Percentiles rank a stretch among this genome's conserved stretches.
phyloP scores from a whole-genome alignment of 352 stramenopile species.

The Plasmopara viticola region DNA sequence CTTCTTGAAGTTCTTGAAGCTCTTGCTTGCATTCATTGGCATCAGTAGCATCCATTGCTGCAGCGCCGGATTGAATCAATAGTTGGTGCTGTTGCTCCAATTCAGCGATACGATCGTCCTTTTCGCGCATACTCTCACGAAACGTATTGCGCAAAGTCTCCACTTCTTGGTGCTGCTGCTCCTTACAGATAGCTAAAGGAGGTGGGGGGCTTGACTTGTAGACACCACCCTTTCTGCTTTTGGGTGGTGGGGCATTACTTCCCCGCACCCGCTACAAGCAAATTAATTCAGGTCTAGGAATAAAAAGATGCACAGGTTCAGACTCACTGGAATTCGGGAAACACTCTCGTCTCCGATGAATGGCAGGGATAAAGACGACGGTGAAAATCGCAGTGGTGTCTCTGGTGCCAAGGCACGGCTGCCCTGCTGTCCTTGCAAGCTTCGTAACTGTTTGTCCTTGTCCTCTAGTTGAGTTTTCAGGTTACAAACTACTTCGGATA shows the following conservation, averaged over 20 bases:
- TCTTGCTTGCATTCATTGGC: slow-evolving; percentile 22
- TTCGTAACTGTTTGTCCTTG: slow-evolving; percentile 43
- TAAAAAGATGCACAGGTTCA: neutral
- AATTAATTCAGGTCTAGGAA: neutral
- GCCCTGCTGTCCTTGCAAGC: slow-evolving; percentile 5
- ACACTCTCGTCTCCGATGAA: slow-evolving; percentile 15
- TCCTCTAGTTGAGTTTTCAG: slow-evolving; percentile 56
- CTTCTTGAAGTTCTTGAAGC: slow-evolving; percentile 49
- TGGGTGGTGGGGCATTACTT: slow-evolving; percentile 14
- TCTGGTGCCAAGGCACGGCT: neutral
- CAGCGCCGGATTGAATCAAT: slow-evolving; percentile 2
- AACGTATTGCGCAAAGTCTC: slow-evolving; percentile 46
- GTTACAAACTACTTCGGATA: slow-evolving; percentile 42
- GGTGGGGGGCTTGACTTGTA: slow-evolving; percentile 1
- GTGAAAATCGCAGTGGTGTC: neutral
- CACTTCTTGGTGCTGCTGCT: slow-evolving; percentile 24
- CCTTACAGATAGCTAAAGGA: slow-evolving; percentile 12
- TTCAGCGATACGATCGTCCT: slow-evolving; percentile 55
- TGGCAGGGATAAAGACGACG: slow-evolving; percentile 11
- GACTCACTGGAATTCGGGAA: slow-evolving; percentile 34
- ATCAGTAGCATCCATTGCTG: slow-evolving; percentile 3
- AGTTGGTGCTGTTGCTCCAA: slow-evolving; percentile 25
- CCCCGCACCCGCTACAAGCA: slow-evolving; percentile 20
- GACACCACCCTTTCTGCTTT: slow-evolving; percentile 3
- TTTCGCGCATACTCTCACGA: slow-evolving; percentile 41